Conservation (phyloP, 768 basidiomycete genomes). For the Rhodotorula taiwanensis region DNA sequence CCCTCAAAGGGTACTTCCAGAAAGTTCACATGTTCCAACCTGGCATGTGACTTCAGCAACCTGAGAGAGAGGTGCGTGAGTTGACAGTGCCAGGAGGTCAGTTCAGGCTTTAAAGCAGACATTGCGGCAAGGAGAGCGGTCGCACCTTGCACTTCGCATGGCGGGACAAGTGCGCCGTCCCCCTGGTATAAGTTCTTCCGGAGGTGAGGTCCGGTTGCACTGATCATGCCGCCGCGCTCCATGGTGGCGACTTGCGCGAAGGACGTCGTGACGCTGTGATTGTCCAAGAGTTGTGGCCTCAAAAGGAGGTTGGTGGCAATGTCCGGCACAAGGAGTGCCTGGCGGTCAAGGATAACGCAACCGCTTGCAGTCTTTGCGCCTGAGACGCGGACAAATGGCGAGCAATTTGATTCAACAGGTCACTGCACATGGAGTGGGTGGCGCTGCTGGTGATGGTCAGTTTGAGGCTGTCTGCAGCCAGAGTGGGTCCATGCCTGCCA, state of each 20-base stretch:
- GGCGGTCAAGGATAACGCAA: neutral
- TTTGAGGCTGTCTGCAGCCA: too few species aligned
- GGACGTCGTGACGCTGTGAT: neutral
- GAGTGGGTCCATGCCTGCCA: neutral
- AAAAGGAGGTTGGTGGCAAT: conserved; percentile 13
- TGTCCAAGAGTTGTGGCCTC: neutral
- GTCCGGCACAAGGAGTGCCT: conserved; percentile 9
- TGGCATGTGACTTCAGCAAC: neutral
- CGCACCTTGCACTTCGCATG: neutral
- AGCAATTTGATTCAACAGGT: neutral
- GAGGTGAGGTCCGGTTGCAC: conserved; percentile 3
- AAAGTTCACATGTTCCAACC: neutral
- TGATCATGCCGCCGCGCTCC: neutral
- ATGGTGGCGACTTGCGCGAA: too few species aligned
- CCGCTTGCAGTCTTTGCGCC: neutral
- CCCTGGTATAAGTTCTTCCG: neutral
- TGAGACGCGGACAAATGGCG: conserved; percentile 1
- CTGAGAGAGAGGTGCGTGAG: neutral
- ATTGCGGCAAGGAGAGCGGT: neutral
- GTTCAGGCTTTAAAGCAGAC: too few species aligned
- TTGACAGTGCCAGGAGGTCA: neutral
- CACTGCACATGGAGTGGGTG: neutral
- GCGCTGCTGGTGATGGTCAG: too few species aligned
- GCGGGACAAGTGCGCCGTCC: neutral
- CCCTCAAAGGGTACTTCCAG: neutral